Conservation (phyloP, 352 stramenopile species). For the Phytophthora hybrid region DNA sequence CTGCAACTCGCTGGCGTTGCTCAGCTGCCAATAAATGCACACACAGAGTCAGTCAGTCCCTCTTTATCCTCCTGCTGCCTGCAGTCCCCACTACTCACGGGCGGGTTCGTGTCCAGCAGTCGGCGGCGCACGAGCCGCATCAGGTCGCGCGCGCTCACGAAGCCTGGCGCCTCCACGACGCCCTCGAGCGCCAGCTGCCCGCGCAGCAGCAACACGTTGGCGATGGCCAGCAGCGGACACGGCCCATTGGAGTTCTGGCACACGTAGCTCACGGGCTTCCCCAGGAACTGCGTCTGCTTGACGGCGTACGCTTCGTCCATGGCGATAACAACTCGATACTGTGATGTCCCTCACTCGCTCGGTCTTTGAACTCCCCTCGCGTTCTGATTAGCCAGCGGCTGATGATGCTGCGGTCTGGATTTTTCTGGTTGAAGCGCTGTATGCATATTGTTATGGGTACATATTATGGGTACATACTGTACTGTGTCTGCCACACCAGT, state of each 20-base stretch:
- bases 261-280: constrained; percentile 88
- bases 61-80: constrained; percentile 13
- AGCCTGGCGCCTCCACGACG: constrained; percentile 54
- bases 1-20: constrained; percentile 58
- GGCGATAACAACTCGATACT: background rate
- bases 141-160: constrained; percentile 92
- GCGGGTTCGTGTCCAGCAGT: constrained; percentile 87
- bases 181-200: constrained; percentile 87
- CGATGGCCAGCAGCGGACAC: constrained; percentile 97
- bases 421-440: background rate
- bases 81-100: constrained; percentile 33
- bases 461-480: no score
- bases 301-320: constrained; percentile 83
- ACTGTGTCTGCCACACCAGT: background rate
- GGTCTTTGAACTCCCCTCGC: background rate
- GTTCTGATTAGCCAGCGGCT: background rate
- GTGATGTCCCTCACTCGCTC: no score
- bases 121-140: constrained; percentile 91
- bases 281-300: constrained; percentile 84
- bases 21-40: constrained; percentile 39
- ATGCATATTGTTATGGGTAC: no score
- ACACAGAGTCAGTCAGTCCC: no score
- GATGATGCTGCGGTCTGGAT: background rate
- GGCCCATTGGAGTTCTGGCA: constrained; percentile 99
- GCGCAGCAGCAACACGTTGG: constrained; percentile 96